Conservation (phyloP, 2,329 filamentous ascomycete species). For the Penicillium digitatum region DNA sequence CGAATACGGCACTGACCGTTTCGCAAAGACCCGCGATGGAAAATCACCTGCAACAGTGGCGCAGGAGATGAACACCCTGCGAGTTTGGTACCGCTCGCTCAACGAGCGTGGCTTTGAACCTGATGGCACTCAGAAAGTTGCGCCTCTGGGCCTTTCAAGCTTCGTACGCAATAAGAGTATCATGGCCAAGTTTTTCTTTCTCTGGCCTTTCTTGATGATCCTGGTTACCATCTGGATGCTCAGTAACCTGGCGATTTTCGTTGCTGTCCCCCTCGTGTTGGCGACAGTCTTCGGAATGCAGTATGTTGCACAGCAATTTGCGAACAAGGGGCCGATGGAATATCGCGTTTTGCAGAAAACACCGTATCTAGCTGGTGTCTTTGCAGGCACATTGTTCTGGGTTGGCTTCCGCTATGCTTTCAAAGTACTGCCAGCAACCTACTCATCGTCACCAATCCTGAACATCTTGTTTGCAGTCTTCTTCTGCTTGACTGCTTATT, state of each 20-base stretch:
- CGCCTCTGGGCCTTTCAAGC: constrained; percentile 69
- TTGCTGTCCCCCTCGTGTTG: constrained; percentile 69
- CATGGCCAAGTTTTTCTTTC: constrained; percentile 80
- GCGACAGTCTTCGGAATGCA: constrained; percentile 65
- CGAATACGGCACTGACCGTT: constrained; percentile 92
- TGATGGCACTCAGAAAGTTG: constrained; percentile 66
- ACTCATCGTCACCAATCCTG: constrained; percentile 62
- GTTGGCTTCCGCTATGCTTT: constrained; percentile 72
- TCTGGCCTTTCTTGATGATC: constrained; percentile 78
- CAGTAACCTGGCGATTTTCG: constrained; percentile 67
- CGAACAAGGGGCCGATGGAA: constrained; percentile 78
- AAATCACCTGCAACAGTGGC: constrained; percentile 87
- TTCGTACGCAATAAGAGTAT: constrained; percentile 72
- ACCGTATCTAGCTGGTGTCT: constrained; percentile 90
- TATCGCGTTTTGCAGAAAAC: constrained; percentile 90
- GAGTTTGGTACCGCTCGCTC: constrained; percentile 77
- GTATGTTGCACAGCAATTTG: constrained; percentile 69
- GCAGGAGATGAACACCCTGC: constrained; percentile 79
- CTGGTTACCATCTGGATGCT: constrained; percentile 68
- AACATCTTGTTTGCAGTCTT: constrained; percentile 70
- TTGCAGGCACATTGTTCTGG: constrained; percentile 80
- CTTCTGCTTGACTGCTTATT: constrained; percentile 69
- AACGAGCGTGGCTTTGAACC: constrained; percentile 78
- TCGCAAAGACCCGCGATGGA: constrained; percentile 80
- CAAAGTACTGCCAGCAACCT: constrained; percentile 67